phyloP scores from a whole-genome alignment of 176 grass and related monocot species.

The Paspalum vaginatum region DNA sequence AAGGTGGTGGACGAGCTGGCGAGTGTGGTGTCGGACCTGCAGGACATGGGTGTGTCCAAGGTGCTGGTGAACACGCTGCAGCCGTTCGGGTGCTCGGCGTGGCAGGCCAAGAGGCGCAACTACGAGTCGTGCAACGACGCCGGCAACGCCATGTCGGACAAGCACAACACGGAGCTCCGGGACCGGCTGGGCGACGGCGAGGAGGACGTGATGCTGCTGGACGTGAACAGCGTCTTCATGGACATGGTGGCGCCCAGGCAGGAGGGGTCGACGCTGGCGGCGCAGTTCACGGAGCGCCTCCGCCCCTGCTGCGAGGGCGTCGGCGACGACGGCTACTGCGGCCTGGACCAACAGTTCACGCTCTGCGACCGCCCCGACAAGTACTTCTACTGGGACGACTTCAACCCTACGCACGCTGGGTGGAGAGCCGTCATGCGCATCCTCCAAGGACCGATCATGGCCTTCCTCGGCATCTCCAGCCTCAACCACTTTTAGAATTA shows the following conservation, averaged over 20 bases:
- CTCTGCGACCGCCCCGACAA: background rate
- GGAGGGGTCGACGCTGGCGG: background rate
- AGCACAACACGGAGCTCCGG: background rate
- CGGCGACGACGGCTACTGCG: background rate
- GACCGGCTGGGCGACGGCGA: background rate
- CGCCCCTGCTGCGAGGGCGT: background rate
- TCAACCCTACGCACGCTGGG: background rate
- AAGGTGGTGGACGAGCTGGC: background rate
- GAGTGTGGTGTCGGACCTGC: background rate
- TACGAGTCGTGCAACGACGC: background rate
- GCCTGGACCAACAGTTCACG: too few species aligned
- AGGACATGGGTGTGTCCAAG: background rate
- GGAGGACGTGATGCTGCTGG: background rate
- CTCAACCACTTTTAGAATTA: background rate
- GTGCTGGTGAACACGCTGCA: background rate
- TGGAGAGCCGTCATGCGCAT: background rate
- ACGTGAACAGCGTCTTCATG: background rate
- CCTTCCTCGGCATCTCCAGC: background rate
- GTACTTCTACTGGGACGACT: background rate
- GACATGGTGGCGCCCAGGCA: background rate
- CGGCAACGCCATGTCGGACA: background rate
- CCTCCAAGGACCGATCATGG: background rate
- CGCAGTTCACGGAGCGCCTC: background rate
- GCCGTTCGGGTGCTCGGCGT: background rate
- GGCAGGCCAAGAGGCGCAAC: background rate